These are phyloP conservation scores for Phlebiopsis flavidoalba DNA, from an alignment of 768 basidiomycete species.

Conservation along the genomic window DNA sequence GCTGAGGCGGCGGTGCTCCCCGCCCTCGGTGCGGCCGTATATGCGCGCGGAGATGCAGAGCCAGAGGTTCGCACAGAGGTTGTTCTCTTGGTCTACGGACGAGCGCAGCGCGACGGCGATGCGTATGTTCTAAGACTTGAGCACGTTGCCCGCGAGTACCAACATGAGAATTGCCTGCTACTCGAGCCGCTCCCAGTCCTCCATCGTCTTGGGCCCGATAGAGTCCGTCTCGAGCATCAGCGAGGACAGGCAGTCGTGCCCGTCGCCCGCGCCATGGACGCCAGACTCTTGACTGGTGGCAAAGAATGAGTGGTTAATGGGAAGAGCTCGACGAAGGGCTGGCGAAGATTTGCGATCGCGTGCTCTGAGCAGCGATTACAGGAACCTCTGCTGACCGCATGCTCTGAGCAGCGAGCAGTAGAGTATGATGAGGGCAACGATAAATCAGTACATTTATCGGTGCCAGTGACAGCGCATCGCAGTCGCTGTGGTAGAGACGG, in stretches of 20 bases:
- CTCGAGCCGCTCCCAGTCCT: slow-evolving; percentile 80
- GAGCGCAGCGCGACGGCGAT: slow-evolving; percentile 49
- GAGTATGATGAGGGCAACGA: too few relatives aligned
- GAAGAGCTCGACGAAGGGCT: too few relatives aligned
- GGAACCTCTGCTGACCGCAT: too few relatives aligned
- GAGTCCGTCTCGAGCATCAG: slow-evolving; percentile 57
- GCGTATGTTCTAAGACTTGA: slow-evolving; percentile 83
- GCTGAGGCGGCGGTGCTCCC: slow-evolving; percentile 76
- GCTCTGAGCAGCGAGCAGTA: too few relatives aligned
- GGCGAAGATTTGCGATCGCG: too few relatives aligned
- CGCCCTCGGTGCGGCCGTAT: slow-evolving; percentile 71
- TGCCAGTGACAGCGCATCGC: too few relatives aligned
- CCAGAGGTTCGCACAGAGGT: slow-evolving; percentile 73
- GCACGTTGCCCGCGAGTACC: slow-evolving; percentile 89
- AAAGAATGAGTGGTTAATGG: too few relatives aligned
- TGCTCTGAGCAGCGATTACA: too few relatives aligned
- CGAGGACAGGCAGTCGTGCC: slow-evolving; percentile 45
- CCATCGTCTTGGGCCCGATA: slow-evolving; percentile 60
- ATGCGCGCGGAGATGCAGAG: slow-evolving; percentile 89
- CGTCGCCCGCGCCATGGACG: slow-evolving; percentile 31
- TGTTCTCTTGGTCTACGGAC: slow-evolving; percentile 65
- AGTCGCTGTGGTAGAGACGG: too few relatives aligned
- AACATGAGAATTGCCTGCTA: slow-evolving; percentile 96
- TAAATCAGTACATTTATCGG: too few relatives aligned
- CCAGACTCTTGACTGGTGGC: too few relatives aligned